Base-by-base conservation (phyloP, 257 asterid species). In the Nicotiana otophora region DNA sequence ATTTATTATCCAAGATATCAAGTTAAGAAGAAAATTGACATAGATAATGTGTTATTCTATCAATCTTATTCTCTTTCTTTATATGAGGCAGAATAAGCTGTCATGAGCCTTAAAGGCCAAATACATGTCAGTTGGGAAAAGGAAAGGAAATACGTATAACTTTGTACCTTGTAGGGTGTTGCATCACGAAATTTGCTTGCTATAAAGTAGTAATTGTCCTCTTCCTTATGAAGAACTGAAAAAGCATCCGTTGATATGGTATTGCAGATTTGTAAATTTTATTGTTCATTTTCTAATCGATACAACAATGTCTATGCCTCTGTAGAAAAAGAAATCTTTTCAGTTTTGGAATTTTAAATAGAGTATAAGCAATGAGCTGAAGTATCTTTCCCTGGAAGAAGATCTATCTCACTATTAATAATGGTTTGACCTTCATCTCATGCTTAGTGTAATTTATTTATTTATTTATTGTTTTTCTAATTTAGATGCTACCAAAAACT, bases 221-320 rank as follows among this genome's bases (percentile, higher is more conserved):
- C 46, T 72, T 72, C 78, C 33, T 20, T 31, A 23, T 48, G 62
- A 72, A 39, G 78, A 48, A 74, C 80, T 74, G 26, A 74, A 74
- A 74, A 74, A 15, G n/a, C 61, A 74, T 74, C 14, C 63, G 51
- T 74, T 26, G 39, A 26, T 11, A 12, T 53, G 26, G 15, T 58
- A 14, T 48, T 48, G 63, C 63, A 42, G 20, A 42, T 46, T 55
- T 72, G 78, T 72, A 42, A 72, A 57, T 26, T 74, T 33, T 26
- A 74, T 48, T 74, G 55, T 48, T 74, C 61, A 48, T 20, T 74
- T 20, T 74, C 80, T 48, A 48, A 48, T 74, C 4, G 39, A 74
- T 26, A 23, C 23, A 48, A 74, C 62, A 74, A 48, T 12, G 57
- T 53, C 57, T 53, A 53, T 14, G 57, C 57, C 57, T 74, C 62